phyloP scores from a whole-genome alignment of 2,329 filamentous ascomycete genomes.

The Trichoderma endophyticum region DNA sequence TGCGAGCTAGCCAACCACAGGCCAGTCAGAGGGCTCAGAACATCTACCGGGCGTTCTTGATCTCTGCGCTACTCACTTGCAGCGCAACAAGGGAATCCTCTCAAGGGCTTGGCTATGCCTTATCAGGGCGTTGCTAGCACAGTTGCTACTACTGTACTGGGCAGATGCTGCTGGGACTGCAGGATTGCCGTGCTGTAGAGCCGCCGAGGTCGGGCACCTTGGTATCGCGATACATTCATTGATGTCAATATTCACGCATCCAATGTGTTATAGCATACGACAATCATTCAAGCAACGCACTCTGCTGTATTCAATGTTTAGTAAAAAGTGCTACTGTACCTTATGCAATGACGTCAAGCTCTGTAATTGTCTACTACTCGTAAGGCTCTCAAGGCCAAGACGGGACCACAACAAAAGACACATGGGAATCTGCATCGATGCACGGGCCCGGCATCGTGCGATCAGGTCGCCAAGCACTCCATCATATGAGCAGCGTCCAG shows the following conservation, averaged over 20 bases:
- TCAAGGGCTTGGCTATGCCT: not conserved
- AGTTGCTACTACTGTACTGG: not conserved
- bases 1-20: not conserved
- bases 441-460: conserved; percentile 1
- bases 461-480: not conserved
- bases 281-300: not conserved
- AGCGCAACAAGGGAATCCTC: not conserved
- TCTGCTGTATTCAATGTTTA: not conserved
- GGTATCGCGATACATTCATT: not conserved
- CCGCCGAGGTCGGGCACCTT: not conserved
- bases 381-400: not conserved
- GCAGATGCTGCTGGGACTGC: not conserved
- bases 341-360: not conserved
- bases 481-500: not conserved
- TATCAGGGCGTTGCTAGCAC: not conserved
- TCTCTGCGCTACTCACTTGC: not conserved
- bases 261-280: not conserved
- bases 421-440: not conserved
- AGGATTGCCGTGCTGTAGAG: not conserved
- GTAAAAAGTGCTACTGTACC: not conserved
- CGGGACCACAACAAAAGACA: not conserved
- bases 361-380: not conserved
- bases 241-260: not conserved
- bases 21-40: not conserved
- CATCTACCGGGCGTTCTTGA: not conserved